These are phyloP conservation scores for Penicillium simplicissimum DNA, from an alignment of 495 filamentous ascomycete genomes.

Conservation along the genomic window DNA sequence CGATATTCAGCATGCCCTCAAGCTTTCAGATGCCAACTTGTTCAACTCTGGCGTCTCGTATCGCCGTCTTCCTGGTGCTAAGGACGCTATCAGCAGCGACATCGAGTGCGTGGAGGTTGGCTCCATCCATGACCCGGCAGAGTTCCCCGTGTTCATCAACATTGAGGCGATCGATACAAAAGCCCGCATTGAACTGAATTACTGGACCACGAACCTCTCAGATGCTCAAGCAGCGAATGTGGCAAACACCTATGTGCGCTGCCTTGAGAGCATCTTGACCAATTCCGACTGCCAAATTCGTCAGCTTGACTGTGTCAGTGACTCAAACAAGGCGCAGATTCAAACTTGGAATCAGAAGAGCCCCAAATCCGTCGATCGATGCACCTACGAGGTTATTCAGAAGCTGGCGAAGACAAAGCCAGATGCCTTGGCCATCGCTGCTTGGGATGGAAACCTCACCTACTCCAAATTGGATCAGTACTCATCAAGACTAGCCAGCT, in stretches of 20 bases:
- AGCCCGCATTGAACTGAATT: slow-evolving; percentile 54
- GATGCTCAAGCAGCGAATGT: slow-evolving; percentile 54
- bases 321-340: slow-evolving; percentile 40
- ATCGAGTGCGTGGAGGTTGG: slow-evolving; percentile 43
- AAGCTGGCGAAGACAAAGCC: slow-evolving; percentile 41
- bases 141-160: slow-evolving; percentile 56
- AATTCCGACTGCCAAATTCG: slow-evolving; percentile 33
- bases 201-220: slow-evolving; percentile 55
- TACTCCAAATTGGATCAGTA: slow-evolving; percentile 52
- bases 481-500: slow-evolving; percentile 47
- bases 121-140: slow-evolving; percentile 56
- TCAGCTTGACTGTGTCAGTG: slow-evolving; percentile 40
- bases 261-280: slow-evolving; percentile 44
- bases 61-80: slow-evolving; percentile 36
- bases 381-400: slow-evolving; percentile 45
- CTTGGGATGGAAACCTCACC: slow-evolving; percentile 53
- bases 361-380: slow-evolving; percentile 37
- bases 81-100: slow-evolving; percentile 23
- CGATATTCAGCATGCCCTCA: slow-evolving; percentile 53
- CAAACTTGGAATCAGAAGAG: slow-evolving; percentile 46
- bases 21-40: slow-evolving; percentile 34
- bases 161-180: slow-evolving; percentile 50
- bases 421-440: slow-evolving; percentile 40
- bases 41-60: slow-evolving; percentile 52
- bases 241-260: slow-evolving; percentile 48